A percentile compares a stretch with the other conserved stretches of the same genome.
phyloP scores from a whole-genome alignment of 192 early-diverging fungal species.

The Backusella macrospora region DNA sequence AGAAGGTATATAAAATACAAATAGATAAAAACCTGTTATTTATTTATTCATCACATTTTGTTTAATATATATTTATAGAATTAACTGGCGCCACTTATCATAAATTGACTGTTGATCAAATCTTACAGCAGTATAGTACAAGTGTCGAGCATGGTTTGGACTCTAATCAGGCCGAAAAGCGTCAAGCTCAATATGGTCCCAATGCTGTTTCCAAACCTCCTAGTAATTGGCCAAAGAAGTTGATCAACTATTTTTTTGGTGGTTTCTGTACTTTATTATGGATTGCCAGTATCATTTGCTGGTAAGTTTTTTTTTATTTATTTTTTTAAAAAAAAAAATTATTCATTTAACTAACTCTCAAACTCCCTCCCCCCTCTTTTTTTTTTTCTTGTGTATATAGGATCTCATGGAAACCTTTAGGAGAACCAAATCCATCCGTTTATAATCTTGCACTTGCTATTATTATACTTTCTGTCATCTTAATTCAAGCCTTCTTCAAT shows the following conservation, averaged over 20 bases:
- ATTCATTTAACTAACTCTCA: too few species aligned
- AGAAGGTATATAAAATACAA: constrained; percentile 17
- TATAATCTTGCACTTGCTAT: constrained; percentile 62
- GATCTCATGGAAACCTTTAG: constrained; percentile 66
- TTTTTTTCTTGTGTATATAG: not conserved
- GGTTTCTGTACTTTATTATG: constrained; percentile 75
- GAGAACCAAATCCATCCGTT: constrained; percentile 48
- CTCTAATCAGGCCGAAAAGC: constrained; percentile 32
- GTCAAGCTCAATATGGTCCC: constrained; percentile 42
- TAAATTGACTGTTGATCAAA: constrained; percentile 45
- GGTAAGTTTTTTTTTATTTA: constrained; percentile 15
- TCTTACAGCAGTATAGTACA: constrained; percentile 46
- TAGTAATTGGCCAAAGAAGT: constrained; percentile 43
- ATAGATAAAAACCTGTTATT: not conserved
- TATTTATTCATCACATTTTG: not conserved
- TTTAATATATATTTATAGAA: constrained; percentile 22
- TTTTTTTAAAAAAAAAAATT: too few species aligned
- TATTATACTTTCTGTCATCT: constrained; percentile 64
- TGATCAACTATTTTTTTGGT: constrained; percentile 60
- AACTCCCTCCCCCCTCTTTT: too few species aligned
- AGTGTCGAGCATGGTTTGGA: constrained; percentile 42
- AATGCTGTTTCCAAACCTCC: constrained; percentile 45
- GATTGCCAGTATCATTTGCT: constrained; percentile 66
- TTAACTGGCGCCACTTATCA: constrained; percentile 47
- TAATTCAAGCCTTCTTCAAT: constrained; percentile 66